Conservation (phyloP, 129 eudicot species). For the Artemisia argyi region DNA sequence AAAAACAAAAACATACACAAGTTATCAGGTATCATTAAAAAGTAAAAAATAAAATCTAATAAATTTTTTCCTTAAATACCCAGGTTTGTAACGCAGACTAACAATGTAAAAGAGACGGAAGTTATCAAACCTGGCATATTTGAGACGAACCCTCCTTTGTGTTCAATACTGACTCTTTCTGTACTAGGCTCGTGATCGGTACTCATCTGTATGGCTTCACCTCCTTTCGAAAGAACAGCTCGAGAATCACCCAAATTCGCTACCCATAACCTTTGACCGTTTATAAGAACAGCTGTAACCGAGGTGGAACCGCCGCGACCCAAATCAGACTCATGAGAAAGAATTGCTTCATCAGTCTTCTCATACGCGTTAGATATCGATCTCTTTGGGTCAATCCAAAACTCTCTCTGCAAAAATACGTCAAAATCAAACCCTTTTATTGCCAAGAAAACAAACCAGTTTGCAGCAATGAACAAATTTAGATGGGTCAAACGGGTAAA, state of each 20-base stretch:
- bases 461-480: neutral
- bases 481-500: neutral
- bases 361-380: conserved; percentile 64
- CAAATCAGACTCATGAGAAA: conserved; percentile 52
- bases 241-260: conserved; percentile 84
- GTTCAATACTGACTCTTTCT: conserved; percentile 58
- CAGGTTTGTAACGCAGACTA: too few species aligned
- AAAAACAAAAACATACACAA: neutral
- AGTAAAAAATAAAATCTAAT: too few species aligned
- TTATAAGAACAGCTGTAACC: conserved; percentile 65
- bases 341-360: conserved; percentile 64
- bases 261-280: conserved; percentile 64
- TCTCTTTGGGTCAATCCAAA: conserved; percentile 63
- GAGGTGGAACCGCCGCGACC: conserved; percentile 79
- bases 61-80: too few species aligned
- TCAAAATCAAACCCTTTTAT: conserved; percentile 4
- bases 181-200: conserved; percentile 70
- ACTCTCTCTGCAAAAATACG: conserved; percentile 40
- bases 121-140: conserved; percentile 67
- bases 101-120: too few species aligned
- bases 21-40: neutral
- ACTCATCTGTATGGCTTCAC: conserved; percentile 62
- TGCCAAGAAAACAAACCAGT: neutral
- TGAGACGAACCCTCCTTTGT: conserved; percentile 72
- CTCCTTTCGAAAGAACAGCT: conserved; percentile 65